phyloP scores from a whole-genome alignment of 1,139 yeast species.

The Trichomonascaceae sp. region DNA sequence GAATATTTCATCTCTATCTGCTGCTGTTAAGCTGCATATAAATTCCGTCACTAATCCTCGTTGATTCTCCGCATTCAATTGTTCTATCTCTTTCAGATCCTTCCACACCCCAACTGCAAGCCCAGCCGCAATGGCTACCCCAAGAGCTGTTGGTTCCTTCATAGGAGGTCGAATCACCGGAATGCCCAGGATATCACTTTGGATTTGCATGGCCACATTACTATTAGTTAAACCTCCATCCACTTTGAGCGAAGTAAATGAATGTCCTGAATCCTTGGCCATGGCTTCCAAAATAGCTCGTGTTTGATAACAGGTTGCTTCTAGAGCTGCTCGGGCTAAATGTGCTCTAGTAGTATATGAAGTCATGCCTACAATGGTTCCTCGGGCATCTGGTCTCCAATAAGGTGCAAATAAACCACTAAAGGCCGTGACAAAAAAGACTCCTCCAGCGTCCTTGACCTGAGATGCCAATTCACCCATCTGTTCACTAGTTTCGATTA shows the following conservation, averaged over 20 bases:
- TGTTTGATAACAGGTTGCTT: conserved; percentile 93
- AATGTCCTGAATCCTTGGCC: conserved; percentile 72
- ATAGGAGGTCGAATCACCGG: conserved; percentile 75
- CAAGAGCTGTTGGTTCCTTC: conserved; percentile 90
- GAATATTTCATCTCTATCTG: conserved; percentile 61
- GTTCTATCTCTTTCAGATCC: conserved; percentile 57
- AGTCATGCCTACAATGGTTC: conserved; percentile 87
- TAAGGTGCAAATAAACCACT: conserved; percentile 93
- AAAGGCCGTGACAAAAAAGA: conserved; percentile 91
- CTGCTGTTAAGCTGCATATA: conserved; percentile 32
- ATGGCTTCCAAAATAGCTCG: conserved; percentile 86
- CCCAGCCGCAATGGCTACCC: conserved; percentile 96
- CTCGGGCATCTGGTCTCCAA: conserved; percentile 92
- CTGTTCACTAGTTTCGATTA: conserved; percentile 77
- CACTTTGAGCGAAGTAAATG: conserved; percentile 49
- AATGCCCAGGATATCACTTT: conserved; percentile 84
- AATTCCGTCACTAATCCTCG: conserved; percentile 15
- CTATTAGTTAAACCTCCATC: conserved; percentile 97
- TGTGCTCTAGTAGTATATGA: conserved; percentile 84
- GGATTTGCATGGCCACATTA: conserved; percentile 88
- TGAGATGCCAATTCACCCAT: conserved; percentile 85
- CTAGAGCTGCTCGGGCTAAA: conserved; percentile 89
- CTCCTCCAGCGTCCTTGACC: conserved; percentile 82
- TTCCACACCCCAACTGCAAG: conserved; percentile 74
- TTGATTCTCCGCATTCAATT: conserved; percentile 10